A percentile compares a stretch with the other conserved stretches of the same genome.
Conservation (phyloP, 176 grass and related monocot genomes). For the Lolium perenne region DNA sequence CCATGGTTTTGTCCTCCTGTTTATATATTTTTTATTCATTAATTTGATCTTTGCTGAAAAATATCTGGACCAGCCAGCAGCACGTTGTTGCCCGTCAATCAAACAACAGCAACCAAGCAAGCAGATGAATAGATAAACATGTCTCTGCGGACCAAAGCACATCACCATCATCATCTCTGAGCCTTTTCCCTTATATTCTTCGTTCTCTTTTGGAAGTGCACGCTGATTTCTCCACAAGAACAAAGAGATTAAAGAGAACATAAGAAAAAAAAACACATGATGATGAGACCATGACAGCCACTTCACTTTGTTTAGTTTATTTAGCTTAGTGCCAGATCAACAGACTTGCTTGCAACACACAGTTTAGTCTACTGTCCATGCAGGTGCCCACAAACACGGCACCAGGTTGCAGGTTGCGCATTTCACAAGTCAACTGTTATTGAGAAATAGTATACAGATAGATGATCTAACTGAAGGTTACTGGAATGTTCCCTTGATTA, state of each 20-base stretch:
- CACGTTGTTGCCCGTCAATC: slow-evolving; percentile 1
- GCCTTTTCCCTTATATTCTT: slow-evolving; percentile 34
- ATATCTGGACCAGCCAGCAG: not conserved
- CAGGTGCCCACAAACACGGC: not conserved
- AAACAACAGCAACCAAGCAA: slow-evolving; percentile 17
- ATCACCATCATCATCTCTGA: slow-evolving; percentile 25
- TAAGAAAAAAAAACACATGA: slow-evolving; percentile 6
- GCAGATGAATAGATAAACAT: not conserved
- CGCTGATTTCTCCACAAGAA: slow-evolving; percentile 34
- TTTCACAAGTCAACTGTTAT: slow-evolving; percentile 30
- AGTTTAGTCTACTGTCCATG: not conserved
- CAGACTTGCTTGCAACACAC: slow-evolving; percentile 22
- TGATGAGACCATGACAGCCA: slow-evolving; percentile 45
- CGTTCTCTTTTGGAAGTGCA: slow-evolving; percentile 35
- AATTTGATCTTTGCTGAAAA: not conserved
- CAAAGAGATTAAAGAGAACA: not conserved
- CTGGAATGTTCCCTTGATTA: slow-evolving; percentile 17
- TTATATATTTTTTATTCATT: slow-evolving; percentile 2
- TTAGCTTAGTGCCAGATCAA: slow-evolving; percentile 24
- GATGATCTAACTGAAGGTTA: not conserved
- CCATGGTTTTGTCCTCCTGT: not conserved
- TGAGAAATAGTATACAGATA: not conserved
- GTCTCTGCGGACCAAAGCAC: not conserved
- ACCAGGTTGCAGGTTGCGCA: not conserved
- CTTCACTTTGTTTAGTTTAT: not conserved